Percentiles rank a stretch among this genome's conserved stretches.
Conservation (phyloP, 163 green algal genomes). For the Scenedesmus sp. region DNA sequence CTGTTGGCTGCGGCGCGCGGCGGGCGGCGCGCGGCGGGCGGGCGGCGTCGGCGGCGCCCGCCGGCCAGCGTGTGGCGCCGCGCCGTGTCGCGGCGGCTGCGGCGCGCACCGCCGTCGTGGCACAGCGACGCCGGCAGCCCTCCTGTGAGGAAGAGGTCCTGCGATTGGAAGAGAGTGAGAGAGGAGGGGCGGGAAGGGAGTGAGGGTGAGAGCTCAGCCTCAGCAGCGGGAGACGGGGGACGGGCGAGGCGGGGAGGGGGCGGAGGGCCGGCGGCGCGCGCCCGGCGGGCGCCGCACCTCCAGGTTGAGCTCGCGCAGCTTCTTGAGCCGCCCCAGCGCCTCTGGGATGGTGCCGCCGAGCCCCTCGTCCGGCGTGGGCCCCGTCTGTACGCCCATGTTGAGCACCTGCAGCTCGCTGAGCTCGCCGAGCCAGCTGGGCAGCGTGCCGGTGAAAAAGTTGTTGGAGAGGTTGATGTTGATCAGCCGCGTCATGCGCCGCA, state of each 20-base stretch:
- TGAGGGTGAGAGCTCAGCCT: no score
- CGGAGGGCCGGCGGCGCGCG: no score
- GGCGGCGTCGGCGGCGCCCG: no score
- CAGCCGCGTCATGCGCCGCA: not conserved
- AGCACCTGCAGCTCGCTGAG: not conserved
- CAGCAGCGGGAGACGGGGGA: no score
- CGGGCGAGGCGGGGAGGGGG: no score
- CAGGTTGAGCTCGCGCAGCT: slow-evolving; percentile 20
- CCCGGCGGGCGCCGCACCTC: not conserved
- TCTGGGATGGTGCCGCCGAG: slow-evolving; percentile 8
- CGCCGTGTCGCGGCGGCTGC: not conserved
- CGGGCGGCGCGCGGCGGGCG: no score
- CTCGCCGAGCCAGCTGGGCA: not conserved
- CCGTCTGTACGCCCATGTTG: not conserved
- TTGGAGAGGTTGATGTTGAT: slow-evolving; percentile 5
- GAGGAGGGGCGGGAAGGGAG: no score
- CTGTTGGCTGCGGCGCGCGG: not conserved
- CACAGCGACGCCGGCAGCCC: slow-evolving; percentile 4
- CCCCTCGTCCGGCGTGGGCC: not conserved
- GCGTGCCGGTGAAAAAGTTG: slow-evolving; percentile 13
- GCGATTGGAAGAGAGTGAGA: no score
- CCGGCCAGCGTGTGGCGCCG: no score
- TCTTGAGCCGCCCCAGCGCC: not conserved
- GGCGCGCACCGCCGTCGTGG: not conserved
- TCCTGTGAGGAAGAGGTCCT: slow-evolving; percentile 3